Base-by-base conservation (phyloP, 306 rosid genomes). In the Dryas drummondii region DNA sequence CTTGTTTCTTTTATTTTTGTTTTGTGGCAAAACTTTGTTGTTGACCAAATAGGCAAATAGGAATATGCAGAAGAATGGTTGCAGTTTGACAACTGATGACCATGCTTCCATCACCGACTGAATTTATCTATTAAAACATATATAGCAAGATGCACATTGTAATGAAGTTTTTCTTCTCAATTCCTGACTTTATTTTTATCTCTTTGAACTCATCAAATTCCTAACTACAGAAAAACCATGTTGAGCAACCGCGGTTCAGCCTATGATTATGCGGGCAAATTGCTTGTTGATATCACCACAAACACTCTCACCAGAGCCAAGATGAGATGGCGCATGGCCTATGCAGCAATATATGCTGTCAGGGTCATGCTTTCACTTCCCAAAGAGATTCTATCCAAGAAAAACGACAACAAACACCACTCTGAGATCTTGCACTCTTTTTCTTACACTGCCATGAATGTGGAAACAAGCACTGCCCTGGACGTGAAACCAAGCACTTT, bases 281-380 rank as follows among this genome's bases (percentile, higher is more conserved):
- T 72, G 48, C 40, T 72, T 17, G 32, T 26, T 61, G 58, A 72
- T 11, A 72, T 72, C 76, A 72, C 76, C 56, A 15, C 76, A 3
- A 58, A 26, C 76, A 59, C 76, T 3, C 27, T 64, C 41, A 68
- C 64, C 75, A 70, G 11, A 69, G 87, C 94, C 51, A 79, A 86
- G 74, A 86, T 56, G 76, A 73, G 92, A 12, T 88, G 92, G 96
- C 89, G 96, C 73, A 83, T 84, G 67, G 96, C 92, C 2, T 90
- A 56, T 8, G 66, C 81, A 2, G 86, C 86, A 9, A 85, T 90
- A 60, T 88, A 81, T 63, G 86, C 93, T 52, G 73, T 81, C 44
- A 52, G 90, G 74, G 91, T 78, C 52, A 80, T 86, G 86, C 76
- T 85, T 57, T 79, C 90, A 46, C 79, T 90, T 45, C 86, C 88